Base-by-base conservation (phyloP, 352 stramenopile species). In the Phytophthora sp. region DNA sequence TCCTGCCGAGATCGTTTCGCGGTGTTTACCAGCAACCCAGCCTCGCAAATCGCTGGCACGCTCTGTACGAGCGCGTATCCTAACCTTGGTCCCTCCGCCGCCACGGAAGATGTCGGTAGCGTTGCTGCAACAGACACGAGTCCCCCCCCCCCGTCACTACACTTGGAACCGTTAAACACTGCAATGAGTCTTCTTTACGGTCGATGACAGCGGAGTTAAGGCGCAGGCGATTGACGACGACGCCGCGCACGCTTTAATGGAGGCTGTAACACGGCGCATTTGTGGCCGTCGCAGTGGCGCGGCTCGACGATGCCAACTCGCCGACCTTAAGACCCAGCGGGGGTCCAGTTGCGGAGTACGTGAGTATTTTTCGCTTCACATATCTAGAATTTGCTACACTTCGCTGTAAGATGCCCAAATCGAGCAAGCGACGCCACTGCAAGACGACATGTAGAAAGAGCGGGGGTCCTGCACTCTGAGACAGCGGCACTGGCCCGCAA, bases 141-240 rank as follows among this genome's bases (percentile, higher is more conserved):
- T n/a, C n/a, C n/a, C n/a, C n/a, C n/a, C n/a, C n/a, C 63, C 63
- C 57, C 39, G 64, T 53, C 57, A 62, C 45, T 72, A 50, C 49
- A 58, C 57, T 51, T 39, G 18, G 51, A 36, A 42, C 46, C 65
- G 53, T 69, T 61, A 73, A 69, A 73, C 57, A 31, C 36, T 56
- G 26, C 52, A 41, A 66, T 69, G 52, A 73, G 59, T 69, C 59
- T 58, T 51, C 30, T 53, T 63, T 46, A n/a, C 15, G 27, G 57
- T 31, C 53, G 49, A 60, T 54, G 46, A 58, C 42, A 52, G 61
- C 30, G 24, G 35, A 52, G 47, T n/a, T 47, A 56, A 38, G 30
- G 39, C 26, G 38, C 33, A 33, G 60, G 49, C 33, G n/a, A n/a
- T n/a, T n/a, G n/a, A n/a, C n/a, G n/a, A n/a, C 46, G 36, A 47